Conservation (phyloP, 1,139 yeast genomes). For the Blastobotrys malaysiensis region DNA sequence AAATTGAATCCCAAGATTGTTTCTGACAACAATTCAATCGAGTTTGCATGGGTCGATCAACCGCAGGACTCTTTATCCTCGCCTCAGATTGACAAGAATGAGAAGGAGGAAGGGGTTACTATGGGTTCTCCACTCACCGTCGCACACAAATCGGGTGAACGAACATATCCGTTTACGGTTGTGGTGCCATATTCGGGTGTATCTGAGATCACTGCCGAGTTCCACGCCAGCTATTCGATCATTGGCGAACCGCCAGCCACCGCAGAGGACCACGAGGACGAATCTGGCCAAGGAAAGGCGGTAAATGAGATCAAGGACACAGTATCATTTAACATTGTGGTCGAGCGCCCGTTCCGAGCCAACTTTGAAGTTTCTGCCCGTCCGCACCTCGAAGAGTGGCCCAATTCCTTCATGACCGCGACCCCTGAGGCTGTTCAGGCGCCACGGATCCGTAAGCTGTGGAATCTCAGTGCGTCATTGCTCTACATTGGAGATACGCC, state of each 20-base stretch:
- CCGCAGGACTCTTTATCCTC: too few species aligned
- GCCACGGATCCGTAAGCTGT: slow-evolving; percentile 28
- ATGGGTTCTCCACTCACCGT: background rate
- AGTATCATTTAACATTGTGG: slow-evolving; percentile 24
- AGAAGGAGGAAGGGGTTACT: background rate
- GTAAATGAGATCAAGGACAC: slow-evolving; percentile 26
- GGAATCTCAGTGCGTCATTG: slow-evolving; percentile 28
- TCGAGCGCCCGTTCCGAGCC: slow-evolving; percentile 31
- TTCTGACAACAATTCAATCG: slow-evolving; percentile 13
- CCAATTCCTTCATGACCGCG: slow-evolving; percentile 31
- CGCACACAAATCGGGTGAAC: slow-evolving; percentile 5
- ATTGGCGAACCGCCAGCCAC: too few species aligned
- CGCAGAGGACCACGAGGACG: slow-evolving; percentile 13
- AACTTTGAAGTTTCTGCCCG: slow-evolving; percentile 32
- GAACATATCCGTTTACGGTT: slow-evolving; percentile 14
- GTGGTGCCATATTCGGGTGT: slow-evolving; percentile 21
- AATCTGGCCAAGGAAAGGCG: slow-evolving; percentile 18
- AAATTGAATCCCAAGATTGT: slow-evolving; percentile 20
- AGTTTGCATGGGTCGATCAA: slow-evolving; percentile 4
- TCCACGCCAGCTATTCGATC: slow-evolving; percentile 27
- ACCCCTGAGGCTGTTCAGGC: slow-evolving; percentile 14
- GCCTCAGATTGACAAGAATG: background rate
- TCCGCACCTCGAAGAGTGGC: slow-evolving; percentile 32
- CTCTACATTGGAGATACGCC: slow-evolving; percentile 24
- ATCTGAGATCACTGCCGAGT: slow-evolving; percentile 22